phyloP scores from a whole-genome alignment of 768 basidiomycete species.

The Podaxis sp. region DNA sequence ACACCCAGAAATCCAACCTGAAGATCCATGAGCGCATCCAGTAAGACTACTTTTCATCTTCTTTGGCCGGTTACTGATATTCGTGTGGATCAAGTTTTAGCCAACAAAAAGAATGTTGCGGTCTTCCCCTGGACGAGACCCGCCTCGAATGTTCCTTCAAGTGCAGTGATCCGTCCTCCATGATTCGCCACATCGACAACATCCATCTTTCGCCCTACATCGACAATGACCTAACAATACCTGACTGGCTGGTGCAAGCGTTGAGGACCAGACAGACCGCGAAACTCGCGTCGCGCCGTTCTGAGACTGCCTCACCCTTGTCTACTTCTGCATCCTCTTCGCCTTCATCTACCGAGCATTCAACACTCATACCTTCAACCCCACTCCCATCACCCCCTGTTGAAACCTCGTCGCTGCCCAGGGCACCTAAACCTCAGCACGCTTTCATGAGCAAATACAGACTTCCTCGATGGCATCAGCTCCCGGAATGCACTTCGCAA shows the following conservation, averaged over 20 bases:
- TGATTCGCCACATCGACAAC: neutral
- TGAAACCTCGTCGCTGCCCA: neutral
- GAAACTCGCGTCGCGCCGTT: neutral
- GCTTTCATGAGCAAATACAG: neutral
- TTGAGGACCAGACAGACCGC: neutral
- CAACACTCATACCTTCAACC: neutral
- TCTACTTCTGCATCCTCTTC: neutral
- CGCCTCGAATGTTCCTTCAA: neutral
- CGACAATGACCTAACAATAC: neutral
- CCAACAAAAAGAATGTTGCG: neutral
- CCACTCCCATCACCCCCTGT: neutral
- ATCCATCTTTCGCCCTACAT: neutral
- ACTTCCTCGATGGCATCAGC: neutral
- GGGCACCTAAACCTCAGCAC: neutral
- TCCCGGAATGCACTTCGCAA: neutral
- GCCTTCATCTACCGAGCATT: neutral
- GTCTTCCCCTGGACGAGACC: neutral
- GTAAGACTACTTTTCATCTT: neutral
- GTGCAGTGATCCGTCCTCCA: slow-evolving; percentile 5
- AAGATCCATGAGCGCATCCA: slow-evolving; percentile 1
- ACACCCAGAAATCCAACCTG: slow-evolving; percentile 6
- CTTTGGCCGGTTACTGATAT: neutral
- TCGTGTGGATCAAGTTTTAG: neutral
- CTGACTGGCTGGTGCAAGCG: neutral
- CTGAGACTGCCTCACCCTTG: neutral